Evolutionary conservation across 73 alveolate species (phyloP), one percentile per base, ranked within the genome.

Genomic region (Paramecium pentaurelia): DNA sequence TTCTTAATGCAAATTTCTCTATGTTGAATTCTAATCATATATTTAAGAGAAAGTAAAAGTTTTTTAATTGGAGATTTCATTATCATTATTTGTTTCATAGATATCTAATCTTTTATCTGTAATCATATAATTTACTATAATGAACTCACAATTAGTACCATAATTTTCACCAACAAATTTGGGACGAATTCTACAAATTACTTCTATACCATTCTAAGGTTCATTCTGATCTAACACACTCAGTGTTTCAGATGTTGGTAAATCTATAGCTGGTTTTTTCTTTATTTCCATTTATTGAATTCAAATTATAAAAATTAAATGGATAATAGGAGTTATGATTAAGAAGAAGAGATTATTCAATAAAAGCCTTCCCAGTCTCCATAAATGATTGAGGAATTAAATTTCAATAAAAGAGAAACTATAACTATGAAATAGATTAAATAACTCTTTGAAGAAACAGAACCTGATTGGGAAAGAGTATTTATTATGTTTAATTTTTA

Each of bases 391-490:
- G 70, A 54, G 1, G 70, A 54, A 54, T 54, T 54, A 14, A 54
- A 54, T 54, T 54, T 54, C 36, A 54, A 54, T 54, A 54, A 54
- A 54, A 68, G 85, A 27, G 85, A 68, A 25, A 68, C 85, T 10
- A 16, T 68, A 32, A 68, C 85, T 27, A 68, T 68, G 85, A 68
- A 68, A 28, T 34, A 68, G 28, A 68, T 68, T 68, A 68, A 36
- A 12, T 30, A 68, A 36, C 49, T 68, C 54, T 68, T 68, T 16
- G 85, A 30, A 12, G 42, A 68, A 36, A 36, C 42, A 32, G 85
- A 68, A 68, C 85, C 85, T 12, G 85, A 68, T 25, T 68, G 85
- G 85, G 85, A 68, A 32, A 68, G 85, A 68, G 85, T 68, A 68
- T 68, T 0, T 3, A 27, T 68, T 12, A 32, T 2, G 28, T 7